Base-by-base conservation (phyloP, 306 rosid species). In the Castanea sativa region DNA sequence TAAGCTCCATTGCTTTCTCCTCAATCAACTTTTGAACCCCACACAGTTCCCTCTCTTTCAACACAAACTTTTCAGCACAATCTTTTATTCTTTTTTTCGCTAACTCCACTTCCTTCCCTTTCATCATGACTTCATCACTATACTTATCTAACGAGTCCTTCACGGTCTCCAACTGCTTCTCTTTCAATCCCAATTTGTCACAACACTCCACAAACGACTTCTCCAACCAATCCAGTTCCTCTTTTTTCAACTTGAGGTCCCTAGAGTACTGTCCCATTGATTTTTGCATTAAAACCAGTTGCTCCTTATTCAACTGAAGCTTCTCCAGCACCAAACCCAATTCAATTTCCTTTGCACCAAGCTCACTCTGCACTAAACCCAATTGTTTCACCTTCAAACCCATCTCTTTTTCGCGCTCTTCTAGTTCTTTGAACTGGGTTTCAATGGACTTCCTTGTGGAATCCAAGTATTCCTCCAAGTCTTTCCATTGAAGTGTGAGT, bases 391-490 rank as follows among this genome's bases (percentile, higher is more conserved):
- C 88, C 68, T 59, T 81, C 80, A 33, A 70, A 3, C 38, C 68
- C 75, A 74, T 19, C n/a, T 8, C 78, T 30, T 73, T 81, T 71
- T 27, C 78, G 14, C 81, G 83, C 14, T n/a, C 56, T 6, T 78
- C 43, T 4, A 85, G 73, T 32, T 33, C 79, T 30, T 60, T 59
- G 15, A 55, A 69, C 30, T 43, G 75, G 6, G 52, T 52, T 13
- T 25, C 76, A 2, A 84, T 43, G 57, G 41, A 49, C 19, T 74
- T 74, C n/a, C 75, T 69, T 2, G 70, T 49, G 4, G 82, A 82
- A 18, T 86, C 90, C 2, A 88, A 88, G 55, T 84, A 86, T 32
- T 64, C 81, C 71, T 88, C 87, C 53, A 90, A 78, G 23, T 90
- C 91, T 58, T 86, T 82, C 91, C 91, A 82, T 25, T 86, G 87